These are phyloP conservation scores for Candida albicans DNA, from an alignment of 1,139 yeast species.

Conservation along the genomic window DNA sequence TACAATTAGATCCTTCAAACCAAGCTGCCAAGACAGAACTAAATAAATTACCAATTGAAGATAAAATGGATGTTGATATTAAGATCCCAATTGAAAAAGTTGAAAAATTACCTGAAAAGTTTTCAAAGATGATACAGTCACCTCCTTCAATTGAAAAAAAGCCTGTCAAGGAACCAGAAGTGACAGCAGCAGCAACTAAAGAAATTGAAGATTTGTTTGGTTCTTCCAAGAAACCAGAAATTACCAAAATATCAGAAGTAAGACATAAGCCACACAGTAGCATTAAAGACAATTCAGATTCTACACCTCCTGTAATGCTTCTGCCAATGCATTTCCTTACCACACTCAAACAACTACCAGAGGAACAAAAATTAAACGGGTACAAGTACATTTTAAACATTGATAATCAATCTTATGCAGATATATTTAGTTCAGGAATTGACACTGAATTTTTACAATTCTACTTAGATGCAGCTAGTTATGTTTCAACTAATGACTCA, in stretches of 20 bases:
- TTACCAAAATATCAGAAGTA: not conserved
- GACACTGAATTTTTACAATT: conserved; percentile 58
- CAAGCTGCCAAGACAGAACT: conserved; percentile 32
- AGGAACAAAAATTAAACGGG: conserved; percentile 29
- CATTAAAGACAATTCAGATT: not conserved
- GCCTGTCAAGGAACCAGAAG: not conserved
- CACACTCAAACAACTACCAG: conserved; percentile 27
- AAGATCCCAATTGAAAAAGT: conserved; percentile 45
- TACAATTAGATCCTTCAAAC: conserved; percentile 48
- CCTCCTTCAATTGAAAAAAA: not conserved
- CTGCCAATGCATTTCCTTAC: conserved; percentile 33
- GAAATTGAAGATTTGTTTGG: conserved; percentile 19
- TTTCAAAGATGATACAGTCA: conserved; percentile 12
- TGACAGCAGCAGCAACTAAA: conserved; percentile 4
- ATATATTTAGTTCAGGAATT: conserved; percentile 49
- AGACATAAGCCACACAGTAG: not conserved
- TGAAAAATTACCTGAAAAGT: conserved; percentile 46
- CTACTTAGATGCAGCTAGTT: conserved; percentile 46
- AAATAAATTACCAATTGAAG: conserved; percentile 13
- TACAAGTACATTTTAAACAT: conserved; percentile 43
- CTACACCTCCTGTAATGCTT: not conserved
- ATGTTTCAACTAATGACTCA: conserved; percentile 17
- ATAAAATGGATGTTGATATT: conserved; percentile 9
- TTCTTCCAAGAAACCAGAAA: conserved; percentile 1
- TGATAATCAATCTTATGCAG: conserved; percentile 25